These are phyloP conservation scores for Sindora glabra DNA, from an alignment of 306 rosid species.

Conservation along the genomic window DNA sequence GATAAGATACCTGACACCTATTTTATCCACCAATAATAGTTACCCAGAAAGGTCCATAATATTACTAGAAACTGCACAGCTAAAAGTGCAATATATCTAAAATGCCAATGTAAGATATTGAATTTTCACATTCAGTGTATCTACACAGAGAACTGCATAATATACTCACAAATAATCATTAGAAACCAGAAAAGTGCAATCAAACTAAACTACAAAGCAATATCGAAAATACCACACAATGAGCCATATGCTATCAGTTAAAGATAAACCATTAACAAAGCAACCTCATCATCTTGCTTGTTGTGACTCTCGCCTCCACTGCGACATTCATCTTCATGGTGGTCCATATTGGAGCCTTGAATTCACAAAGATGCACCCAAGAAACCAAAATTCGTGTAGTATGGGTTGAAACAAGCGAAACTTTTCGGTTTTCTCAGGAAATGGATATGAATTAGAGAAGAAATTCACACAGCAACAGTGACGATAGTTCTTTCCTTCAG, in stretches of 20 bases:
- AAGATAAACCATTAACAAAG: conserved; percentile 15
- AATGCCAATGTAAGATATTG: not conserved
- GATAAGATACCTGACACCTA: not conserved
- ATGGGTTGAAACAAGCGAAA: too few relatives aligned
- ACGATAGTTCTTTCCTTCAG: too few relatives aligned
- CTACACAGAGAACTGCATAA: not conserved
- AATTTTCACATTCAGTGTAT: not conserved
- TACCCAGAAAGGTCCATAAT: not conserved
- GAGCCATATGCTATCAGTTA: conserved; percentile 2
- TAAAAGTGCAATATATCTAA: not conserved
- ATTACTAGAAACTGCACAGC: not conserved
- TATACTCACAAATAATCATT: not conserved
- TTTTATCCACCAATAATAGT: not conserved
- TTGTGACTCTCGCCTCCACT: conserved; percentile 44
- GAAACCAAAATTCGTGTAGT: too few relatives aligned
- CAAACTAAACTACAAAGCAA: not conserved
- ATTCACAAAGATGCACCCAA: not conserved
- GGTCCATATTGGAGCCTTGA: conserved; percentile 35
- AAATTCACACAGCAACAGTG: too few relatives aligned
- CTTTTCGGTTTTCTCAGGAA: too few relatives aligned
- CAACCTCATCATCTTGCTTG: conserved; percentile 87
- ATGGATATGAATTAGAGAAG: too few relatives aligned
- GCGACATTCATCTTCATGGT: conserved; percentile 66
- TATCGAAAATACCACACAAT: not conserved
- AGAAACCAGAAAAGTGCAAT: not conserved